A percentile compares a stretch with the other conserved stretches of the same genome.
Conservation (phyloP, 2,329 filamentous ascomycete genomes). For the Sporothrix curviconia region DNA sequence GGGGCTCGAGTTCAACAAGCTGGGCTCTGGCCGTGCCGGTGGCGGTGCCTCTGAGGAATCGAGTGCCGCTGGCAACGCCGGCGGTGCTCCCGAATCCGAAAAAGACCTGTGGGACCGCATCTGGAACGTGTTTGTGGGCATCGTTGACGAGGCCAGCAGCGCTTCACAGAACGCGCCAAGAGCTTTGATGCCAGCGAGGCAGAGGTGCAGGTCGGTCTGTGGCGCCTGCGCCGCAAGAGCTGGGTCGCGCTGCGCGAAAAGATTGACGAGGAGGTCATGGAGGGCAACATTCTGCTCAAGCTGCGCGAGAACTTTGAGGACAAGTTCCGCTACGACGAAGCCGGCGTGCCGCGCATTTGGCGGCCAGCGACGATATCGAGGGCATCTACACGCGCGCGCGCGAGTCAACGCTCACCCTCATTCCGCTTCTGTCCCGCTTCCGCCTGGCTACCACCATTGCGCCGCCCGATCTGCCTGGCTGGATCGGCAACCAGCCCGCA, state of each 20-base stretch:
- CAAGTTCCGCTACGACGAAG: conserved; percentile 96
- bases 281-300: conserved; percentile 92
- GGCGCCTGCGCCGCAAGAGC: conserved; percentile 86
- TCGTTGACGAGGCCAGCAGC: conserved; percentile 79
- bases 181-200: conserved; percentile 89
- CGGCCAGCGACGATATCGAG: conserved; percentile 92
- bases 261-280: conserved; percentile 96
- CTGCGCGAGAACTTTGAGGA: conserved; percentile 98
- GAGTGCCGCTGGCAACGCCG: conserved; percentile 37
- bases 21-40: conserved; percentile 80
- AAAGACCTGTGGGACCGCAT: conserved; percentile 94
- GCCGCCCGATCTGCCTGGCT: conserved; percentile 74
- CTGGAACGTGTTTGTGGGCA: conserved; percentile 77
- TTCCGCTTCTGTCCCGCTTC: conserved; percentile 83
- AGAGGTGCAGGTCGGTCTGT: conserved; percentile 86
- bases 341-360: conserved; percentile 93
- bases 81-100: conserved; percentile 66
- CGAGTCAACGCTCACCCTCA: conserved; percentile 84
- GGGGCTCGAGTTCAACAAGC: conserved; percentile 90
- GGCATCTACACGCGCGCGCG: conserved; percentile 86
- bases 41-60: conserved; percentile 64
- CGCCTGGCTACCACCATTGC: conserved; percentile 66
- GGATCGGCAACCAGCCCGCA: conserved; percentile 71
- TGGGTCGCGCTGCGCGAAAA: conserved; percentile 86
- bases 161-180: conserved; percentile 81